A percentile compares a stretch with the other conserved stretches of the same genome.
Evolutionary conservation across 371 early-diverging fungal species (phyloP).

Genomic region (Rhizopus stolonifer): DNA sequence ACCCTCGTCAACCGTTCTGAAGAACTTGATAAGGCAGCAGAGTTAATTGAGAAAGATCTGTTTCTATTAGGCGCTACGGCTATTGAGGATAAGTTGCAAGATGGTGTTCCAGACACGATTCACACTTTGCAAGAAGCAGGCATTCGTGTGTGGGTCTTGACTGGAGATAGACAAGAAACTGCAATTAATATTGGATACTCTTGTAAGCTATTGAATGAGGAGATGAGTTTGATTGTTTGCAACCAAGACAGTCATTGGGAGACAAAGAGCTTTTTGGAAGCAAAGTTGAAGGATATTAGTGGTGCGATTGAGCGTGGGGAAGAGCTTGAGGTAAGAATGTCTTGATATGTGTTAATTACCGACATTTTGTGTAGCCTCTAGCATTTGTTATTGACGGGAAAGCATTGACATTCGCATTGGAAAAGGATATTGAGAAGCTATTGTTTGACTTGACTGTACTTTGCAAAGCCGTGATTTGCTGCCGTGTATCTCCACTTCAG

Average conservation of each 20-base stretch:
- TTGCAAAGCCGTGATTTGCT: constrained; percentile 84
- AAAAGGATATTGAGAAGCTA: constrained; percentile 52
- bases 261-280: constrained; percentile 74
- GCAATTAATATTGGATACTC: constrained; percentile 92
- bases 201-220: constrained; percentile 86
- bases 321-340: constrained; percentile 57
- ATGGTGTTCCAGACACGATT: constrained; percentile 97
- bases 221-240: constrained; percentile 80
- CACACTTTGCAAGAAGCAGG: constrained; percentile 92
- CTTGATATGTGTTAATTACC: too few relatives aligned
- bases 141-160: constrained; percentile 95
- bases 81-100: constrained; percentile 98
- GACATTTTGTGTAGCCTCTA: constrained; percentile 47
- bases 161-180: constrained; percentile 93
- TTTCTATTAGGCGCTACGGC: constrained; percentile 95
- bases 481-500: constrained; percentile 93
- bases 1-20: constrained; percentile 86
- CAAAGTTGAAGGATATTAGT: constrained; percentile 70
- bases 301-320: constrained; percentile 54
- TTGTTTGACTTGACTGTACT: constrained; percentile 48
- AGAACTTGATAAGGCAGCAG: constrained; percentile 88
- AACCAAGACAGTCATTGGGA: constrained; percentile 81
- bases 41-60: constrained; percentile 90
- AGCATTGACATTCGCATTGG: constrained; percentile 67
- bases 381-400: constrained; percentile 75